Base-by-base conservation (phyloP, 805 yeast species). In the Kazachstania martiniae region DNA sequence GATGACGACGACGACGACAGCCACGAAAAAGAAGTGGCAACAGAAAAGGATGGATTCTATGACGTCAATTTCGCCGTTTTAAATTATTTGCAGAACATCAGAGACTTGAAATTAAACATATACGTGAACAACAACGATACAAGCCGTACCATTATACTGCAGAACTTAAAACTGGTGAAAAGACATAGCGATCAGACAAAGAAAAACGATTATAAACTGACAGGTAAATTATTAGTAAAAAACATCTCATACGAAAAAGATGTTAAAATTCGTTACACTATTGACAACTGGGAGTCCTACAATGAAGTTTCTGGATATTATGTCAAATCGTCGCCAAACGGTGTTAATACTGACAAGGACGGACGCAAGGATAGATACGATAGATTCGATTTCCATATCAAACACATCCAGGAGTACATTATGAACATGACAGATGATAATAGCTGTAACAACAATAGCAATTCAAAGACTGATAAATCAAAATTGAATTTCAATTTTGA, bases 201-300 rank as follows among this genome's bases (percentile, higher is more conserved):
- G 23, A 19, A 25, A 29, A 27, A 32, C 31, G 19, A 23, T 29
- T 23, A 26, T 38, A 60, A 34, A 56, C 86, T 12, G 49, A 72
- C 29, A 31, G 96, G 95, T 2, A 76, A 75, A 33, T 63, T 87
- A 28, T 82, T 89, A 3, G 95, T 82, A 18, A 71, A 73, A 46
- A 89, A 87, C 59, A 33, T 83, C 4, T 65, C 78, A 8, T 87
- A 65, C 56, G 67, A 72, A 22, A 87, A 87, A 55, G 49, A 58
- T 18, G 79, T 89, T 13, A 68, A 72, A 12, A 68, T 82, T 12
- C 65, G 86, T 34, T 87, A 84, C 58, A 73, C 95, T 0, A 63
- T 75, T 41, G 85, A 89, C 52, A 59, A 66, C 46, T 87, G 97
- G 97, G n/a, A n/a, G n/a, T n/a, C n/a, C n/a, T n/a, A n/a, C n/a